Evolutionary conservation across 768 basidiomycete species (phyloP), one percentile per base, ranked within the genome.

Genomic region (Tulasnella sp.): DNA sequence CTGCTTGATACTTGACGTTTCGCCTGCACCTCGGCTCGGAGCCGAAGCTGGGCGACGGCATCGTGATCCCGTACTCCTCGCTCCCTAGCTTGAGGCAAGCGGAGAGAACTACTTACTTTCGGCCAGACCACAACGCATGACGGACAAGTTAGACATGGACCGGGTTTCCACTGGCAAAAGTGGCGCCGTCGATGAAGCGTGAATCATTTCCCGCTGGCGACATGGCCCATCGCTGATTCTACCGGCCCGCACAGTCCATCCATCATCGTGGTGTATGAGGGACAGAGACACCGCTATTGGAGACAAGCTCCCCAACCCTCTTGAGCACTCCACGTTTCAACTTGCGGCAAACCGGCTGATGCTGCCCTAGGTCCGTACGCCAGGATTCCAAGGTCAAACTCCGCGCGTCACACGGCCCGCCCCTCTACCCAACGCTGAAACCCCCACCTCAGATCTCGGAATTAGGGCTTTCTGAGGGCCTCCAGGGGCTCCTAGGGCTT

Each of bases 1-100:
- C 68, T 22, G 19, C 19, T 2, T 37, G 3, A 69, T 3, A 12
- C 17, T 31, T 39, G 71, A 40, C 17, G 19, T n/a, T 69, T 19
- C n/a, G 64, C 2, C 22, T 15, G 11, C n/a, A 29, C 8, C 29
- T 69, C 38, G 11, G 12, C 29, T 74, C 22, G 9, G 17, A 67
- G 36, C 42, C 71, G 73, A 81, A 83, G 15, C 75, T 71, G 22
- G 80, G 83, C 68, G 85, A 86, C 71, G 85, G 85, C n/a, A 82
- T 85, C 25, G 82, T 85, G n/a, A 79, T 85, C 34, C 78, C 79
- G n/a, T 82, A 81, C 72, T 75, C 79, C 3, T 80, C 82, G 19
- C 78, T 85, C 17, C 84, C n/a, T n/a, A n/a, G n/a, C n/a, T 84
- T 2, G 83, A 82, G 29, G 80, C 78, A 29, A 77, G 29, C 45